These are phyloP conservation scores for Cucumis hystrix DNA, from an alignment of 306 rosid species.

Conservation along the genomic window DNA sequence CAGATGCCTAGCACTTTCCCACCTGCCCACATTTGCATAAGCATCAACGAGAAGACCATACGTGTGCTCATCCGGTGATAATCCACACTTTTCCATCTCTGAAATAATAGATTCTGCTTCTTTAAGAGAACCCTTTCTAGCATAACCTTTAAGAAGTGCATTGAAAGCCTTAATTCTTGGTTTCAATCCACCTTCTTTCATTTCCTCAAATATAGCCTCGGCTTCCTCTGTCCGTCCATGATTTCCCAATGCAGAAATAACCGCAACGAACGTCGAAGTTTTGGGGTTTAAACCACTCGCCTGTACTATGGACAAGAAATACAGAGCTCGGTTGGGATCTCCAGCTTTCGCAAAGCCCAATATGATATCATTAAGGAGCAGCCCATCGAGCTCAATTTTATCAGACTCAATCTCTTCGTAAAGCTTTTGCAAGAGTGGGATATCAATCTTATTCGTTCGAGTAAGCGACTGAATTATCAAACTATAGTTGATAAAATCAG, in stretches of 20 bases:
- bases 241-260: constrained; percentile 61
- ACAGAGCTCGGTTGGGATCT: constrained; percentile 51
- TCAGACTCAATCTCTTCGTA: constrained; percentile 57
- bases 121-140: constrained; percentile 50
- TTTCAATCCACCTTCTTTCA: constrained; percentile 56
- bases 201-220: constrained; percentile 81
- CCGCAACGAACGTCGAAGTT: constrained; percentile 45
- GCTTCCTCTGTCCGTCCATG: constrained; percentile 65
- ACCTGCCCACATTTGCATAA: constrained; percentile 59
- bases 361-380: constrained; percentile 59
- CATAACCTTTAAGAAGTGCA: constrained; percentile 76
- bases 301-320: constrained; percentile 66
- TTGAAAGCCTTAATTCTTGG: constrained; percentile 74
- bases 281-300: constrained; percentile 61
- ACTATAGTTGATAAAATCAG: constrained; percentile 72
- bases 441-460: constrained; percentile 51
- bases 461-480: constrained; percentile 70
- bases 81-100: constrained; percentile 68
- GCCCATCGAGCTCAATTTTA: constrained; percentile 63
- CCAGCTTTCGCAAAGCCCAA: constrained; percentile 75
- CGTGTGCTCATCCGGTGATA: constrained; percentile 68
- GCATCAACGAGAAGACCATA: constrained; percentile 71
- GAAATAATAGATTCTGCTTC: constrained; percentile 73
- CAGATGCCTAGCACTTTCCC: constrained; percentile 87
- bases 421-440: constrained; percentile 65